phyloP scores from a whole-genome alignment of 2,329 filamentous ascomycete genomes.

The Didymella exigua region DNA sequence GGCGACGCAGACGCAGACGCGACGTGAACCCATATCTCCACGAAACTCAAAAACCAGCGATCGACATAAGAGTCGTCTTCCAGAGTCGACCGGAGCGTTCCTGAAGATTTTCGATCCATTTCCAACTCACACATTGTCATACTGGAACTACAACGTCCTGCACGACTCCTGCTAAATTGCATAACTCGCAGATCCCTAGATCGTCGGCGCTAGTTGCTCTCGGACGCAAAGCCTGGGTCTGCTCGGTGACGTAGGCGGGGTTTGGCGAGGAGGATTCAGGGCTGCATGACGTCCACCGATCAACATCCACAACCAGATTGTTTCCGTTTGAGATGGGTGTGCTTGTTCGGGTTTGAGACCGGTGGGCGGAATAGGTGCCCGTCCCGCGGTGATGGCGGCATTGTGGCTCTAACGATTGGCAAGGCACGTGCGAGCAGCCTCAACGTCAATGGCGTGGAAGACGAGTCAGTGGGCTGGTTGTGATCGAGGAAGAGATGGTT shows the following conservation, averaged over 20 bases:
- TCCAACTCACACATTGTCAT: background rate
- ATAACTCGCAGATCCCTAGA: background rate
- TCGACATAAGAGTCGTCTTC: background rate
- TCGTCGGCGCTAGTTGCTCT: background rate
- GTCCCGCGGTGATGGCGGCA: slow-evolving; percentile 1
- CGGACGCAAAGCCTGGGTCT: background rate
- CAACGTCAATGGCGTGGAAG: background rate
- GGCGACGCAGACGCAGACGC: background rate
- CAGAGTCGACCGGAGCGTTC: background rate
- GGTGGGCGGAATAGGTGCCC: background rate
- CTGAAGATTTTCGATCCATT: background rate
- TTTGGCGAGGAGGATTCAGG: slow-evolving; percentile 2
- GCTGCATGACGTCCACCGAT: slow-evolving; percentile 10
- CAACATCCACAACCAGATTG: background rate
- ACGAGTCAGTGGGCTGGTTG: background rate
- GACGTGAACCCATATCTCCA: background rate
- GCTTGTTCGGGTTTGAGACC: background rate
- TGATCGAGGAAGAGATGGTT: background rate
- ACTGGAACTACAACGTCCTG: background rate
- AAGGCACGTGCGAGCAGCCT: background rate
- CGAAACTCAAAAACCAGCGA: slow-evolving; percentile 7
- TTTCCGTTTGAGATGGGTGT: background rate
- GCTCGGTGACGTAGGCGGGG: slow-evolving; percentile 12
- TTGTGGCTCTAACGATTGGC: background rate
- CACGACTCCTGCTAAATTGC: background rate